phyloP scores from a whole-genome alignment of 768 basidiomycete species.

The Suillus occidentalis region DNA sequence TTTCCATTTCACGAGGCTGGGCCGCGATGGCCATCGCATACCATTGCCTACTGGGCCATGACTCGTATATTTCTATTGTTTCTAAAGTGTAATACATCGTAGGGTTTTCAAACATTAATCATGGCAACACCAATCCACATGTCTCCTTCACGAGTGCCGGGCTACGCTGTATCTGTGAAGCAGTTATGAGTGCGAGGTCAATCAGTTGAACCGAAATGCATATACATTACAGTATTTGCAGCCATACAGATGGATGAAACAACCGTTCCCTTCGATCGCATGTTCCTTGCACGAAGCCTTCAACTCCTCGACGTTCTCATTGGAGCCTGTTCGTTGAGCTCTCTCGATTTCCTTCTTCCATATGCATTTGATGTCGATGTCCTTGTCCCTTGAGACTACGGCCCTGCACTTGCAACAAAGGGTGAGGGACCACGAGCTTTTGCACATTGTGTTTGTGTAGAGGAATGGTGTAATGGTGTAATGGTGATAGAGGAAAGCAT shows the following conservation, averaged over 20 bases:
- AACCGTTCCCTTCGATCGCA: not conserved
- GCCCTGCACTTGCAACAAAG: not conserved
- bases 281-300: not conserved
- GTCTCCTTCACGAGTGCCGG: not conserved
- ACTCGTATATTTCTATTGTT: not conserved
- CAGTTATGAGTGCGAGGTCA: not conserved
- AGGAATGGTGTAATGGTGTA: not conserved
- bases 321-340: not conserved
- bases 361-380: not conserved
- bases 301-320: not conserved
- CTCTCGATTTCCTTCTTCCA: not conserved
- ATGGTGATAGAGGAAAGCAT: too few relatives aligned
- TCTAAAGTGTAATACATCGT: not conserved
- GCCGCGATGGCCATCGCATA: not conserved
- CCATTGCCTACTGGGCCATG: not conserved
- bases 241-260: not conserved
- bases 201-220: not conserved
- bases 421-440: constrained; percentile 41
- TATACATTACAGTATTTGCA: not conserved
- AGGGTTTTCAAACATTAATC: not conserved
- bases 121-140: not conserved
- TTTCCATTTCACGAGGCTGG: not conserved
- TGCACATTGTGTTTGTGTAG: constrained; percentile 49
- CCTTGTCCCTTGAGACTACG: not conserved
- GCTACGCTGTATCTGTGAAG: not conserved